A percentile compares a stretch with the other conserved stretches of the same genome.
These are phyloP conservation scores for Phytopythium oedochilum DNA, from an alignment of 352 stramenopile genomes.

Conservation along the genomic window DNA sequence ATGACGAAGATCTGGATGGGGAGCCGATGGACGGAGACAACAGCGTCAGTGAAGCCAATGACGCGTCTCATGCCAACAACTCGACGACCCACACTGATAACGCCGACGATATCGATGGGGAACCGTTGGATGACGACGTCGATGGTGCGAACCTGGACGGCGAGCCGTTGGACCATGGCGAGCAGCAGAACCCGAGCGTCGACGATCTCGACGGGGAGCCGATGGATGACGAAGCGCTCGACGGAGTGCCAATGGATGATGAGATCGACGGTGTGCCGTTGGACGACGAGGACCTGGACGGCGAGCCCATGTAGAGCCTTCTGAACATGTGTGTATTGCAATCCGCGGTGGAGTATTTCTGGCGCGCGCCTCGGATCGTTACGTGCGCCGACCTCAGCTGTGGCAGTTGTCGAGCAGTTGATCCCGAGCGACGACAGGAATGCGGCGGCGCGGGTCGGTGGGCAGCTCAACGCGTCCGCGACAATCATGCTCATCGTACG, in stretches of 20 bases:
- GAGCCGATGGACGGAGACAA: slow-evolving; percentile 29
- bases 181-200: slow-evolving; percentile 4
- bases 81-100: slow-evolving; percentile 20
- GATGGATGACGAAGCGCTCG: slow-evolving; percentile 25
- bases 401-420: neutral
- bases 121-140: slow-evolving; percentile 21
- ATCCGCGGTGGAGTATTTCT: too few relatives aligned
- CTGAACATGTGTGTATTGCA: neutral
- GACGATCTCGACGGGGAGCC: slow-evolving; percentile 28
- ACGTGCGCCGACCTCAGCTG: too few relatives aligned
- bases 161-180: slow-evolving; percentile 18
- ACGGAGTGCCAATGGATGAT: slow-evolving; percentile 35
- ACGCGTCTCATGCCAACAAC: slow-evolving; percentile 25
- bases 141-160: slow-evolving; percentile 17
- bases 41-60: slow-evolving; percentile 7
- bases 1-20: slow-evolving; percentile 27
- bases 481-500: neutral
- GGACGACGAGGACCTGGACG: slow-evolving; percentile 41
- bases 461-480: neutral
- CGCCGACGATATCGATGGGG: slow-evolving; percentile 38
- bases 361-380: too few relatives aligned
- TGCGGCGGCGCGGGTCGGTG: neutral
- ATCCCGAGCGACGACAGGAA: neutral
- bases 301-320: slow-evolving; percentile 15
- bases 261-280: slow-evolving; percentile 38